phyloP scores from a whole-genome alignment of 345 rosid species.

The Dovyalis caffra region DNA sequence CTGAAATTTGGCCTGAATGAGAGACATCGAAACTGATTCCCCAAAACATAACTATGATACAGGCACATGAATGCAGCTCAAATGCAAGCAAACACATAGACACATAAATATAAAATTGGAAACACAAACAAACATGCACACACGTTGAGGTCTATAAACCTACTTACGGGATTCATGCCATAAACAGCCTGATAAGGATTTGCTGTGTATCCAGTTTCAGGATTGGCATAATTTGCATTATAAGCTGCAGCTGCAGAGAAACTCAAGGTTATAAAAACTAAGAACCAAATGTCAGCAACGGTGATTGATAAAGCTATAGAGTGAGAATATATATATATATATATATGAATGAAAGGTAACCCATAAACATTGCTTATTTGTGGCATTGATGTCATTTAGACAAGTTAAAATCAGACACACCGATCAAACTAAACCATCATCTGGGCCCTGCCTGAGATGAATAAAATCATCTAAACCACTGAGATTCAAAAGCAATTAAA shows the following conservation, averaged over 20 bases:
- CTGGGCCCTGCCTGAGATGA: no score
- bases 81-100: background rate
- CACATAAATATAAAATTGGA: background rate
- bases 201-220: conserved; percentile 63
- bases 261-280: conserved; percentile 6
- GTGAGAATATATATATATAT: background rate
- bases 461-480: background rate
- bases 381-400: background rate
- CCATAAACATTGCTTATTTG: background rate
- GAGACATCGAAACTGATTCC: background rate
- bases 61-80: background rate
- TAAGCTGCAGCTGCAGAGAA: conserved; percentile 51
- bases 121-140: no score
- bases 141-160: conserved; percentile 25
- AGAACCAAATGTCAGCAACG: background rate
- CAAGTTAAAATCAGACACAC: background rate
- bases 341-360: background rate
- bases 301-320: background rate
- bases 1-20: conserved; percentile 34
- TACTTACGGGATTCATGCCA: conserved; percentile 81
- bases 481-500: background rate
- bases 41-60: background rate
- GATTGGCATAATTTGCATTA: conserved; percentile 57
- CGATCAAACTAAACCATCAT: background rate
- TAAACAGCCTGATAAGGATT: conserved; percentile 66